Evolutionary conservation across 2,329 filamentous ascomycete genomes (phyloP).

Genomic region (Chrysosporium keratinophilum): DNA sequence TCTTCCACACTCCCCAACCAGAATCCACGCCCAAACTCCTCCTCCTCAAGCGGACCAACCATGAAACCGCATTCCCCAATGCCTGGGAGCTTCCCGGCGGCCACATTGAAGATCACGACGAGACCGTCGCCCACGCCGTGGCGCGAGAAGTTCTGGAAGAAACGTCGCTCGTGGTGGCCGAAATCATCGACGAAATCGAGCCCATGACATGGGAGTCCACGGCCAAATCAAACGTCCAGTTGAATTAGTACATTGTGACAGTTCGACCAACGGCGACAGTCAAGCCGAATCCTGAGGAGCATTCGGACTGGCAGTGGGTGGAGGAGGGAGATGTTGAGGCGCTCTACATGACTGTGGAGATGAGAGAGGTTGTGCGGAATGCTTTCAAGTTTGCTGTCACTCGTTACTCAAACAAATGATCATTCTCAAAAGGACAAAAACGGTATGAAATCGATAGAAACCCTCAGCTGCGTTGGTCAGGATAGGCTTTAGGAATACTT

Average conservation of each 20-base stretch:
- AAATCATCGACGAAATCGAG: not conserved
- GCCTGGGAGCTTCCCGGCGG: not conserved
- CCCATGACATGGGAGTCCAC: not conserved
- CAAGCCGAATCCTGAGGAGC: not conserved
- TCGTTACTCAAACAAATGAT: not conserved
- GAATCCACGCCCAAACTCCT: not conserved
- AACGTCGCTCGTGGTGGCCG: not conserved
- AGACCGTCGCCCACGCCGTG: not conserved
- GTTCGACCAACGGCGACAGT: not conserved
- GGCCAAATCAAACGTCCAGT: not conserved
- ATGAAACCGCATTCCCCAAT: not conserved
- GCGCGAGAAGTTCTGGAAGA: not conserved
- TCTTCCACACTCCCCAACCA: not conserved
- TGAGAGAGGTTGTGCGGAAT: slow-evolving; percentile 1
- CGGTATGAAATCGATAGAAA: no score
- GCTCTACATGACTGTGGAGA: not conserved
- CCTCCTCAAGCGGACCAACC: not conserved
- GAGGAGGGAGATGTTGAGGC: not conserved
- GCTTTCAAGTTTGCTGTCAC: not conserved
- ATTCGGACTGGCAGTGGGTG: not conserved
- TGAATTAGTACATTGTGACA: not conserved
- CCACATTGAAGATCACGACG: not conserved
- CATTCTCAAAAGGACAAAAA: no score
- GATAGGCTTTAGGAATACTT: no score
- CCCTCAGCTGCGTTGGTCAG: no score